These are phyloP conservation scores for Fraxinus ornus DNA, from an alignment of 305 asterid genomes.

Conservation along the genomic window DNA sequence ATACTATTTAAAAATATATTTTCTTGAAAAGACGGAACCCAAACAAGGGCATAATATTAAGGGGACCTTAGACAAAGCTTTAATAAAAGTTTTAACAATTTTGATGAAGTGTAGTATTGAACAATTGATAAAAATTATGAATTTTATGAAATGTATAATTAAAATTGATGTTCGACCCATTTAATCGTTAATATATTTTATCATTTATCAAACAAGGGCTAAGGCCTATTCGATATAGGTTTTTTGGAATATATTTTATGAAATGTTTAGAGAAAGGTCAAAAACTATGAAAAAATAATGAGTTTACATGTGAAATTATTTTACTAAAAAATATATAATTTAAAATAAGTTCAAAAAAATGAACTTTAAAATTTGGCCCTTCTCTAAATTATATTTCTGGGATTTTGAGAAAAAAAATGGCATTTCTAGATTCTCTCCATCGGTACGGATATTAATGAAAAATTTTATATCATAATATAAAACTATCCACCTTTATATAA, in stretches of 20 bases:
- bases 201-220: not conserved
- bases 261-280: not conserved
- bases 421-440: conserved; percentile 59
- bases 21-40: not conserved
- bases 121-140: not conserved
- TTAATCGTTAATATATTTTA: not conserved
- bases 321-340: not conserved
- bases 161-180: not conserved
- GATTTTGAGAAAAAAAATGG: conserved; percentile 38
- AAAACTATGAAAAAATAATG: not conserved
- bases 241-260: not conserved
- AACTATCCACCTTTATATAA: conserved; percentile 26
- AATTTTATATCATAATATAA: conserved; percentile 25
- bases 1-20: not conserved
- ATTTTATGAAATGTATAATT: too few relatives aligned
- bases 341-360: not conserved
- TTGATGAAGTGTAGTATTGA: not conserved
- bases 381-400: conserved; percentile 23
- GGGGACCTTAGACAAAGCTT: not conserved
- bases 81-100: not conserved
- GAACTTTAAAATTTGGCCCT: not conserved
- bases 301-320: not conserved
- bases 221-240: not conserved
- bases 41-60: not conserved
- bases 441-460: conserved; percentile 50